Base-by-base conservation (phyloP, 2,329 filamentous ascomycete species). In the Ophiostoma sp. region DNA sequence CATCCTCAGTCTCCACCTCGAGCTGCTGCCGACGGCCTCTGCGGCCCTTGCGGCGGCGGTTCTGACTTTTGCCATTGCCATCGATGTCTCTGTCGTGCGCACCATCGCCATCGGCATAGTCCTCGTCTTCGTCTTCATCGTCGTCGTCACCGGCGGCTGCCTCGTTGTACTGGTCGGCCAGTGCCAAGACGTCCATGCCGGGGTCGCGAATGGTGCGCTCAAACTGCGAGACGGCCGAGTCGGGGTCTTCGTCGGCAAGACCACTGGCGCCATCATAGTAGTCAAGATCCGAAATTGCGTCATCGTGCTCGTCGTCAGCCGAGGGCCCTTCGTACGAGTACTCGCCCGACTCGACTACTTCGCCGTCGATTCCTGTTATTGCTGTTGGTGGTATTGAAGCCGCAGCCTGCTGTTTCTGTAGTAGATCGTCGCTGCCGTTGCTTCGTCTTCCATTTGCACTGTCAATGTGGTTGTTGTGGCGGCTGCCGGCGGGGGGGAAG, bases 121-220 rank as follows among this genome's bases (percentile, higher is more conserved):
- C 66, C 7, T 66, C 62, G 6, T 64, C 44, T 12, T 65, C 62
- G 1, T 45, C 66, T 12, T 66, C 62, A 5, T 64, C 44, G 14
- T 65, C 62, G 1, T 64, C 66, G n/a, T 44, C 66, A 2, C 18
- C 3, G 42, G 45, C 55, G 12, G 16, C 58, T 2, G 27, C 58
- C 36, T 38, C 44, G 36, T 78, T n/a, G 79, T 77, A 68, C 78
- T 81, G 78, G 14, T 84, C 83, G 7, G 84, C 82, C 38, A 85
- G 79, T 69, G 85, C 82, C 36, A 86, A 79, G 6, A 84, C 84
- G 70, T 89, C 85, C 64, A 86, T 82, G 73, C 87, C 42, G 5
- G 91, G 89, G 72, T 95, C 89, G 69, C 86, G 86, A 70, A 96
- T 93, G 71, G 89, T 90, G 67, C 89, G 86, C 78, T 96, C 92